phyloP scores from a whole-genome alignment of 1,284 basidiomycete genomes.

The Puccinia novopanici region DNA sequence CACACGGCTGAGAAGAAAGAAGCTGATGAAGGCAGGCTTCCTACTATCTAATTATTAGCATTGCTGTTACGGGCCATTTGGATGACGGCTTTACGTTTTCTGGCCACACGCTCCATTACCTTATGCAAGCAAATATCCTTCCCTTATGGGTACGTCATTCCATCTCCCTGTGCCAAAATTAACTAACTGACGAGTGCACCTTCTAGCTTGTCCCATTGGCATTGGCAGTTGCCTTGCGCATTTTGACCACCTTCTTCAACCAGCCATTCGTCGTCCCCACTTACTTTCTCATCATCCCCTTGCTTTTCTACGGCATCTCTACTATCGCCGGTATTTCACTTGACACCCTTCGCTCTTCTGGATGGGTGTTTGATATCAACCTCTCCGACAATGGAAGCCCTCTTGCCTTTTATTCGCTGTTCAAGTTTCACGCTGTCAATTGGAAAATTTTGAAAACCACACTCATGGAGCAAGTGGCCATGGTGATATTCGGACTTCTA shows the following conservation, averaged over 20 bases:
- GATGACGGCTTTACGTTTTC: constrained; percentile 76
- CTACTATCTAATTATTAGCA: background rate
- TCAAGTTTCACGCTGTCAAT: constrained; percentile 57
- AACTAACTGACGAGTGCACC: background rate
- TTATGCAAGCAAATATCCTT: constrained; percentile 55
- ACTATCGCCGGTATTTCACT: constrained; percentile 70
- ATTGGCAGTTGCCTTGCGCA: constrained; percentile 75
- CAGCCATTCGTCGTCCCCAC: constrained; percentile 90
- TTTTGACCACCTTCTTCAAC: constrained; percentile 77
- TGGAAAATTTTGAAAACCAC: constrained; percentile 59
- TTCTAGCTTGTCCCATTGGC: constrained; percentile 66
- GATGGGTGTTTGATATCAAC: constrained; percentile 80
- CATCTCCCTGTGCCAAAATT: background rate
- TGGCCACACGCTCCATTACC: constrained; percentile 66
- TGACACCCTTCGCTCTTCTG: constrained; percentile 66
- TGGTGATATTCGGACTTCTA: constrained; percentile 84
- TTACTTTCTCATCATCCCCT: constrained; percentile 80
- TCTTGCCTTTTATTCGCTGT: constrained; percentile 59
- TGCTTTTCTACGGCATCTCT: constrained; percentile 76
- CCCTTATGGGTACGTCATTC: constrained; percentile 37
- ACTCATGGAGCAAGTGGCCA: constrained; percentile 61
- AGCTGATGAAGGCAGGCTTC: background rate
- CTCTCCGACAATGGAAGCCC: constrained; percentile 63
- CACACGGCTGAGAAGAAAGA: no score
- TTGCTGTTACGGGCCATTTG: constrained; percentile 80